Evolutionary conservation across 2,329 filamentous ascomycete species (phyloP).

Genomic region (Ophiostoma novo-ulmi): DNA sequence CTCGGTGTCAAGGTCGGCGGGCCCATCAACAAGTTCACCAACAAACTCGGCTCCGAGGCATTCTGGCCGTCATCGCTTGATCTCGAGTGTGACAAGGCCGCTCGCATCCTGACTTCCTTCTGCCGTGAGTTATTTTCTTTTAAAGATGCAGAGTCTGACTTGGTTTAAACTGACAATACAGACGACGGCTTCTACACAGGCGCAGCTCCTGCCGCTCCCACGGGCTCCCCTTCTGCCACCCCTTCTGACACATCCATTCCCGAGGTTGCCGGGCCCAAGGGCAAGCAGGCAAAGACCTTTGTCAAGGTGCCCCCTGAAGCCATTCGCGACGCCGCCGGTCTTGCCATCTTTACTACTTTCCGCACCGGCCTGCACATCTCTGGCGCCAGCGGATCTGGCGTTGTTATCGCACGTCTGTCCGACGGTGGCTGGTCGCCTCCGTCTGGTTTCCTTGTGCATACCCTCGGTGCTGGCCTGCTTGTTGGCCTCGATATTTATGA

Average conservation of each 20-base stretch:
- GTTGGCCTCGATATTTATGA: constrained; percentile 71
- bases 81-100: constrained; percentile 71
- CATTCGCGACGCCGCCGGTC: constrained; percentile 55
- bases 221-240: background rate
- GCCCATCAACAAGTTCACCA: constrained; percentile 64
- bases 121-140: constrained; percentile 57
- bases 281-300: constrained; percentile 34
- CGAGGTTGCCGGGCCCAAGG: constrained; percentile 29
- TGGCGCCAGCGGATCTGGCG: constrained; percentile 54
- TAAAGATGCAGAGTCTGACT: too few species aligned
- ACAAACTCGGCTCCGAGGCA: constrained; percentile 63
- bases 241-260: constrained; percentile 14
- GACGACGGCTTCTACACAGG: constrained; percentile 34
- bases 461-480: constrained; percentile 63
- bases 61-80: constrained; percentile 73
- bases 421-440: constrained; percentile 67
- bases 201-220: constrained; percentile 21
- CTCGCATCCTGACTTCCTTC: constrained; percentile 67
- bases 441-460: constrained; percentile 66
- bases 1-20: constrained; percentile 40
- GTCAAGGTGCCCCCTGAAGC: constrained; percentile 41
- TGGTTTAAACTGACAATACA: constrained; percentile 17
- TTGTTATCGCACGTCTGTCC: constrained; percentile 51
- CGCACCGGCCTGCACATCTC: constrained; percentile 53
- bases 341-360: constrained; percentile 66